phyloP scores from a whole-genome alignment of 2,329 filamentous ascomycete species.

The Mycosphaerelloides madeirae region DNA sequence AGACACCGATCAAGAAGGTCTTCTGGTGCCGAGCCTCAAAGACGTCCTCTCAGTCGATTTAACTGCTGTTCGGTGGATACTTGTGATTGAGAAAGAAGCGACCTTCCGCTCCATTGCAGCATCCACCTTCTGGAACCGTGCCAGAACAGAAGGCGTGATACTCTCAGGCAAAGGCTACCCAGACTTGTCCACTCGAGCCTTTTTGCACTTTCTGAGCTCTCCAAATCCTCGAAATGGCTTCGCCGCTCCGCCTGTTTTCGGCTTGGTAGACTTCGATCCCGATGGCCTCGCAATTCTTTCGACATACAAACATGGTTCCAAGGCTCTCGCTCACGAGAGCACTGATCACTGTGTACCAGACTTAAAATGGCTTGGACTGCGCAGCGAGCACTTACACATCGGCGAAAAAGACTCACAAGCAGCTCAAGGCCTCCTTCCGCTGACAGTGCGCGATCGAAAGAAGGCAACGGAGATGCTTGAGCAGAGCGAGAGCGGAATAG shows the following conservation, averaged over 20 bases:
- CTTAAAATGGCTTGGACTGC: conserved; percentile 63
- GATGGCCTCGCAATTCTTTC: conserved; percentile 69
- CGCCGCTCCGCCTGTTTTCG: conserved; percentile 50
- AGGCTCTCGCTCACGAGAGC: conserved; percentile 56
- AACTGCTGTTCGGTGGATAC: conserved; percentile 55
- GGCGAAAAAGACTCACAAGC: conserved; percentile 23
- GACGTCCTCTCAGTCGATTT: conserved; percentile 51
- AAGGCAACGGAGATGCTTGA: conserved; percentile 53
- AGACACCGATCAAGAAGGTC: conserved; percentile 48
- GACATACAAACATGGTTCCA: conserved; percentile 69
- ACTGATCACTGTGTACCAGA: conserved; percentile 44
- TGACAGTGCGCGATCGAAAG: conserved; percentile 55
- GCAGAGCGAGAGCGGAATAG: conserved; percentile 1
- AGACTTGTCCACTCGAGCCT: conserved; percentile 64
- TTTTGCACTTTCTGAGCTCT: conserved; percentile 54
- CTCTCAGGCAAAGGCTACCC: conserved; percentile 79
- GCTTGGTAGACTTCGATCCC: conserved; percentile 70
- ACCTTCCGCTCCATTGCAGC: conserved; percentile 65
- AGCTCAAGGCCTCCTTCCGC: conserved; percentile 42
- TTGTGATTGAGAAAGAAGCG: conserved; percentile 81
- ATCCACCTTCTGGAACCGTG: conserved; percentile 50
- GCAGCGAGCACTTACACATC: conserved; percentile 30
- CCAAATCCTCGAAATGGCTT: conserved; percentile 43
- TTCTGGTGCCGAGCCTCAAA: conserved; percentile 54
- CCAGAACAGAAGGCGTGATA: conserved; percentile 56